phyloP scores from a whole-genome alignment of 2,329 filamentous ascomycete genomes.

The Pseudogymnoascus sp. region DNA sequence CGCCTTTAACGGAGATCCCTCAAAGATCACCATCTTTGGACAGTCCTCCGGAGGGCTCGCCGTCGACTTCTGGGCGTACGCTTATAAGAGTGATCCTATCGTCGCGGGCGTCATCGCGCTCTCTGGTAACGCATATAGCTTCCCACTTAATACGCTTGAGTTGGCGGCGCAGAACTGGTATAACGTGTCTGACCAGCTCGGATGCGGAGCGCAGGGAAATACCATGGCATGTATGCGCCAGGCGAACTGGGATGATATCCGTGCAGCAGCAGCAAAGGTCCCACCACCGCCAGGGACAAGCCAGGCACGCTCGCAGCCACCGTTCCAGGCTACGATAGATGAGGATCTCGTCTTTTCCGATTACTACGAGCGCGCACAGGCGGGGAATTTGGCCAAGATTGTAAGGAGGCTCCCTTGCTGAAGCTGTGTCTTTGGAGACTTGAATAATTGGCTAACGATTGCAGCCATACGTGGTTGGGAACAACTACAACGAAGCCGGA shows the following conservation, averaged over 20 bases:
- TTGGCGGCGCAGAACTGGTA: conserved; percentile 13
- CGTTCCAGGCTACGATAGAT: conserved; percentile 14
- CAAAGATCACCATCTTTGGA: conserved; percentile 44
- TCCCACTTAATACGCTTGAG: conserved; percentile 9
- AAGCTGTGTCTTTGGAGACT: not conserved
- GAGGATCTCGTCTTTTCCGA: conserved; percentile 13
- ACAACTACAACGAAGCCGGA: conserved; percentile 21
- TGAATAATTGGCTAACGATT: not conserved
- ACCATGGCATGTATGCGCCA: conserved; percentile 13
- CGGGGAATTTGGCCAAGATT: conserved; percentile 14
- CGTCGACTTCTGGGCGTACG: conserved; percentile 13
- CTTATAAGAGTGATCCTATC: conserved; percentile 18
- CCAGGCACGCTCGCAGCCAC: conserved; percentile 11
- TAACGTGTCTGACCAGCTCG: conserved; percentile 13
- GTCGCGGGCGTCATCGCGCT: conserved; percentile 19
- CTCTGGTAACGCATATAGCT: conserved; percentile 18
- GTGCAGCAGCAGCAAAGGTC: conserved; percentile 13
- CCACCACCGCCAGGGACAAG: conserved; percentile 7
- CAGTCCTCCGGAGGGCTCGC: conserved; percentile 42
- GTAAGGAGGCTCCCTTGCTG: conserved; percentile 5
- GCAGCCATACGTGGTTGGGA: conserved; percentile 18
- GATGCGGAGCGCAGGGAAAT: conserved; percentile 15
- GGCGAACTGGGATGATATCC: conserved; percentile 11
- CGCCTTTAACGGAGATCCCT: conserved; percentile 43
- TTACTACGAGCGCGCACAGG: conserved; percentile 10